phyloP scores from a whole-genome alignment of 2,329 filamentous ascomycete genomes.

The Clathrospora elynae region DNA sequence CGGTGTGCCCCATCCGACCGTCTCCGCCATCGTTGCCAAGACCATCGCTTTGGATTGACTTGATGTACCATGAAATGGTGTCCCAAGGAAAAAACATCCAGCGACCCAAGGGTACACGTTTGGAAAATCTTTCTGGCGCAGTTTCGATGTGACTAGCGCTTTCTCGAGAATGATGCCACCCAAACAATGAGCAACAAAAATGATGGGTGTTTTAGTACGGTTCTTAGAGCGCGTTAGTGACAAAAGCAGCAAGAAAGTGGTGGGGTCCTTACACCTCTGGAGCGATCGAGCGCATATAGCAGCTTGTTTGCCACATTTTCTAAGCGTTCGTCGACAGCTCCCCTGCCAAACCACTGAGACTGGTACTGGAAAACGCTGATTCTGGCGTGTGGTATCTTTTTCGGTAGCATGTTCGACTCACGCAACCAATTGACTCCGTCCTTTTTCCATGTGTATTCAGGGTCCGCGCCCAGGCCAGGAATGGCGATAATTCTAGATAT shows the following conservation, averaged over 20 bases:
- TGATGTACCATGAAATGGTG: slow-evolving; percentile 26
- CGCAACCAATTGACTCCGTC: slow-evolving; percentile 36
- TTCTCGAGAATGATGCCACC: slow-evolving; percentile 37
- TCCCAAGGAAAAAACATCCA: slow-evolving; percentile 30
- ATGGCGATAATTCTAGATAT: slow-evolving; percentile 35
- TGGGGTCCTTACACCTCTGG: slow-evolving; percentile 20
- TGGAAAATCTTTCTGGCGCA: slow-evolving; percentile 23
- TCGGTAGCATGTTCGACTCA: slow-evolving; percentile 36
- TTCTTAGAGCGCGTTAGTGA: slow-evolving; percentile 16
- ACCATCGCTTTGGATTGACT: slow-evolving; percentile 26
- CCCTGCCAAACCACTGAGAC: slow-evolving; percentile 39
- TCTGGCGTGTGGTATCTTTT: slow-evolving; percentile 33
- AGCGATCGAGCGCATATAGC: slow-evolving; percentile 23
- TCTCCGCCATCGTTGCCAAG: slow-evolving; percentile 26
- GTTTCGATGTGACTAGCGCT: slow-evolving; percentile 21
- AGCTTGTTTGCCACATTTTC: slow-evolving; percentile 34
- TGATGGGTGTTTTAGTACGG: slow-evolving; percentile 32
- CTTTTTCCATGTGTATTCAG: slow-evolving; percentile 37
- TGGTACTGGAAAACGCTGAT: slow-evolving; percentile 40
- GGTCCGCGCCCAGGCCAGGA: slow-evolving; percentile 38
- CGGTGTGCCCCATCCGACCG: slow-evolving; percentile 21
- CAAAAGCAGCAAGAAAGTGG: background rate
- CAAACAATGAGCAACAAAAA: slow-evolving; percentile 39
- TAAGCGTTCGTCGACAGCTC: slow-evolving; percentile 35
- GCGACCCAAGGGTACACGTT: slow-evolving; percentile 30